Evolutionary conservation across 2,329 filamentous ascomycete genomes (phyloP), one percentile per base, ranked within the genome.

Genomic region (Penicillium frequentans): DNA sequence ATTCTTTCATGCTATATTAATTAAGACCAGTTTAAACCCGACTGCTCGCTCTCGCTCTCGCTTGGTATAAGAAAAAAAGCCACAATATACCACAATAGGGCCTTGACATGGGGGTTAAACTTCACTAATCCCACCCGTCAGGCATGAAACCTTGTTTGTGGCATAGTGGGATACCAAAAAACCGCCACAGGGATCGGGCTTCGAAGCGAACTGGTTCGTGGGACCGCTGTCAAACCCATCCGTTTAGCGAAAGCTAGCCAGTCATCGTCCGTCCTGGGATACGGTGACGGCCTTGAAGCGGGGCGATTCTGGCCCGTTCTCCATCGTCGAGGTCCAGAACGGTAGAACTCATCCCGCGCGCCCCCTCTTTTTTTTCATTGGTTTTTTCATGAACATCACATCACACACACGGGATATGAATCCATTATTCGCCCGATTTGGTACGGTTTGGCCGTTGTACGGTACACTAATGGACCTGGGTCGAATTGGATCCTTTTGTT

Each of bases 141-240:
- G 9, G 33, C 26, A 16, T 10, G 24, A 43, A 57, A 51, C 54
- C 52, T 59, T 51, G 49, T 53, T 14, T 29, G 26, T 52, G 31
- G 9, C 37, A 27, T 29, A 4, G 27, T 29, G 27, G 10, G 9
- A 26, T 26, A 29, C 9, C 9, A 11, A 29, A 26, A 27, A 44
- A 24, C 52, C 51, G 31, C 43, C 47, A 48, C 52, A 24, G 26
- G 39, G 37, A 51, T 31, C 27, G 42, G 16, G 23, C 46, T 21
- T 16, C 14, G 24, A 39, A 33, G 33, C 39, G 42, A 54, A 46
- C 31, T 35, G 55, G 59, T 62, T 62, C 57, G 52, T 60, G 57
- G 44, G 49, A 60, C 52, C 49, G 49, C 47, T 62, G 59, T 60
- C 59, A 62, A 49, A 57, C 49, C 46, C 54, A 43, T 55, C 49